A percentile compares a stretch with the other conserved stretches of the same genome.
Evolutionary conservation across 169 alveolate species (phyloP).

Genomic region (Theileria luwenshuni): DNA sequence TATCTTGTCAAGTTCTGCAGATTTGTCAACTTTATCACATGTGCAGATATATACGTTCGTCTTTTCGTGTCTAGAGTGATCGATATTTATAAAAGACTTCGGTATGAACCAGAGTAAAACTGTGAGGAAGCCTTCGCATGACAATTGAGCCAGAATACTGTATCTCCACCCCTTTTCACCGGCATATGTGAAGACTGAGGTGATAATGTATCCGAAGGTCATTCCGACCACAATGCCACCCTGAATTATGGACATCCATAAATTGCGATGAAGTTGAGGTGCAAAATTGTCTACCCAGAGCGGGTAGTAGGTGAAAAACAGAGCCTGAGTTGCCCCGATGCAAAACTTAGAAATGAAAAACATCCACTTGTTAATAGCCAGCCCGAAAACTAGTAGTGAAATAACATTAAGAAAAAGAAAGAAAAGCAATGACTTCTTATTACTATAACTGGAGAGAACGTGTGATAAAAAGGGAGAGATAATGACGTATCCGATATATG

Average conservation of each 20-base stretch:
- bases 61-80: neutral
- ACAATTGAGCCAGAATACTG: constrained; percentile 39
- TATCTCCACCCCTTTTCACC: constrained; percentile 50
- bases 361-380: constrained; percentile 68
- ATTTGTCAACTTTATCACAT: neutral
- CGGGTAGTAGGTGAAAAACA: constrained; percentile 91
- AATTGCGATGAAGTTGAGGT: constrained; percentile 85
- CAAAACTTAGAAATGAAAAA: constrained; percentile 84
- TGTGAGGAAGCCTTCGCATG: constrained; percentile 1
- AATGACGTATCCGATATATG: constrained; percentile 76
- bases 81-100: constrained; percentile 28
- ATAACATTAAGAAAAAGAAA: constrained; percentile 62
- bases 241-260: constrained; percentile 93
- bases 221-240: constrained; percentile 89
- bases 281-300: constrained; percentile 94
- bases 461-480: constrained; percentile 77
- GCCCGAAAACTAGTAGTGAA: constrained; percentile 66
- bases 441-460: constrained; percentile 62
- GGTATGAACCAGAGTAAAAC: constrained; percentile 32
- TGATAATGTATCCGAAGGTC: constrained; percentile 71
- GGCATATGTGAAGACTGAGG: constrained; percentile 20
- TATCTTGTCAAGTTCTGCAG: neutral
- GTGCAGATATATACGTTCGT: neutral
- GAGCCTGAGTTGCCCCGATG: constrained; percentile 90
- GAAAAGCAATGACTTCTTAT: constrained; percentile 61